Base-by-base conservation (phyloP, 306 rosid genomes). In the Inga laurina region DNA sequence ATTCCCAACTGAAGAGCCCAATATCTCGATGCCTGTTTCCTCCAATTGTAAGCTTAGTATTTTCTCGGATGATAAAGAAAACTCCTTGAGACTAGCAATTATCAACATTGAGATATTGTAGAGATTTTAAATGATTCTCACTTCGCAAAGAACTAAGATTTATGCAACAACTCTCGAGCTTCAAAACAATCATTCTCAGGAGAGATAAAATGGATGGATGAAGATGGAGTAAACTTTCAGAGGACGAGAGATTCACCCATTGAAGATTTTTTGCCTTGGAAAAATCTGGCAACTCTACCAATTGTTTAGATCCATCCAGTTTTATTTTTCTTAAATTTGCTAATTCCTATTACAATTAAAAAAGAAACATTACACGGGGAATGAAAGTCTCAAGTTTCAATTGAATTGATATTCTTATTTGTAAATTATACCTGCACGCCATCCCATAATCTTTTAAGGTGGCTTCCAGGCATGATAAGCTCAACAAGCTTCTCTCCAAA, bases 301-400 rank as follows among this genome's bases (percentile, higher is more conserved):
- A 18, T 0, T 85, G 12, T 22, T n/a, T n/a, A 51, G 67, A 72
- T 3, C 16, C n/a, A 7, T 7, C 3, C 12, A 85, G 51, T 1
- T 78, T 24, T 2, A 85, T 64, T 22, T 2, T 8, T 35, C 73
- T 67, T 51, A 81, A 81, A 62, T 77, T 77, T 4, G 0, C 39
- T 12, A 85, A 74, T 9, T 72, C 22, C 83, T 85, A 67, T 5
- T 46, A 21, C 37, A 78, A 69, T 81, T 37, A 61, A 77, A 67
- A 19, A 18, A 46, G 10, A 32, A 19, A 6, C n/a, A 22, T 71
- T 67, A 59, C 10, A 43, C 24, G 1, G n/a, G n/a, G 21, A 35
- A 32, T 7, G n/a, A 54, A 8, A 54, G 24, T 59, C 24, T 56
- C 7, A 21, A 21, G 19, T 19, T 56, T 68, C 18, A 51, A 14